Base-by-base conservation (phyloP, 1,139 yeast genomes). In the Hansenula lynferdii region DNA sequence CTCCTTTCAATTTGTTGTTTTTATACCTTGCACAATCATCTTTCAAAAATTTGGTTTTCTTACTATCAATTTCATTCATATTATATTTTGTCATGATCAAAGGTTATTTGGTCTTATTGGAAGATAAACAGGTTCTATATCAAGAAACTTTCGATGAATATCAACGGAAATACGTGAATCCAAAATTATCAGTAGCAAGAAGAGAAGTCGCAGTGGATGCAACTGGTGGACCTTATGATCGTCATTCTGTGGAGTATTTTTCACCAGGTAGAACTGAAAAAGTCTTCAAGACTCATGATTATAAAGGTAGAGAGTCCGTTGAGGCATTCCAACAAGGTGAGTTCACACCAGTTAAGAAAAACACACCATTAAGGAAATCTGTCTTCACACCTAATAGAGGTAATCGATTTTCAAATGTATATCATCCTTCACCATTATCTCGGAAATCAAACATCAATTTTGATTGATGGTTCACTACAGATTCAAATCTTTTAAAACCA, bases 131-230 rank as follows among this genome's bases (percentile, higher is more conserved):
- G 39, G 65, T 81, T 11, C 54, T 85, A 8, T 73, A 72, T 45
- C 76, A 72, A 44, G 87, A 83, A 50, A 75, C 77, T 51, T 67
- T 80, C 43, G 71, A 70, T 26, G 94, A 84, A 51, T 80, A 80
- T 51, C 75, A 80, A 47, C 62, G 69, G 31, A 83, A 83, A 54
- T 76, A 70, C 45, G 84, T 83, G n/a, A 70, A 71, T 36, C 89
- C 90, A 4, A 71, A 72, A 39, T 61, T 76, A 1, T 69, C 77
- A 7, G 68, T 70, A 8, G 59, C 70, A 38, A 69, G 70, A 39
- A 75, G 80, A 47, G 89, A 84, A 51, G 89, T 75, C 4, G 68
- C 75, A 35, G 67, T 82, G 10, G 90, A 84, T 56, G 79, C 87
- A 9, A 75, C 82, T 8, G 37, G 30, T 16, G 57, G 57, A 1